Evolutionary conservation across 1,139 yeast genomes (phyloP).

Genomic region (Diutina neorugosa): DNA sequence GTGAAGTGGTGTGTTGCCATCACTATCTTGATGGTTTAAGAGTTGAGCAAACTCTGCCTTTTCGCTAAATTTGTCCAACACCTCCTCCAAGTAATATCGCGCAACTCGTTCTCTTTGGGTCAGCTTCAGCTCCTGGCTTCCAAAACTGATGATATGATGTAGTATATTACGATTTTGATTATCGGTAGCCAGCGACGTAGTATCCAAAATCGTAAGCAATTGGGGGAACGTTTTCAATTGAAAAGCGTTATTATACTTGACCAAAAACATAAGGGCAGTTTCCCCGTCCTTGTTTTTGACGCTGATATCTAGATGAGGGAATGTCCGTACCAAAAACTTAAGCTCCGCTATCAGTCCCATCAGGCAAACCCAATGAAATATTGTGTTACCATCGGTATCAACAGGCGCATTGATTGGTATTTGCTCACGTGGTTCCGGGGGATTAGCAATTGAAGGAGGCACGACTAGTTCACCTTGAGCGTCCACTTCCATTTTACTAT

Average conservation of each 20-base stretch:
- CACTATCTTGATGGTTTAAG: constrained; percentile 64
- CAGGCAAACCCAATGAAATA: constrained; percentile 94
- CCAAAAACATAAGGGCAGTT: constrained; percentile 80
- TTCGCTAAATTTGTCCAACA: constrained; percentile 45
- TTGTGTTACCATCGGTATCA: constrained; percentile 87
- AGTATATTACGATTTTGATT: constrained; percentile 59
- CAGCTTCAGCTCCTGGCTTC: constrained; percentile 18
- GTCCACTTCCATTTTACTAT: constrained; percentile 1
- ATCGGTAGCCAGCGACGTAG: constrained; percentile 66
- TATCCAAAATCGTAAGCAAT: constrained; percentile 61
- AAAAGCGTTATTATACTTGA: constrained; percentile 76
- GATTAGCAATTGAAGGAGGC: constrained; percentile 10
- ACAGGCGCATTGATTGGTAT: constrained; percentile 71
- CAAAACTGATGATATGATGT: constrained; percentile 36
- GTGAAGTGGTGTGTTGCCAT: constrained; percentile 85
- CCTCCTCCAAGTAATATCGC: constrained; percentile 66
- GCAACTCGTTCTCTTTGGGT: constrained; percentile 45
- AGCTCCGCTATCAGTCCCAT: constrained; percentile 70
- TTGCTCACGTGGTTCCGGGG: constrained; percentile 31
- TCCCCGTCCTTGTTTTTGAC: constrained; percentile 60
- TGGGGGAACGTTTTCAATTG: constrained; percentile 66
- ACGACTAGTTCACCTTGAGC: not conserved
- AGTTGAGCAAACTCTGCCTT: constrained; percentile 22
- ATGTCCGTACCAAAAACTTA: constrained; percentile 49
- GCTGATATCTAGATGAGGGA: constrained; percentile 43